Percentiles rank a stretch among this genome's conserved stretches.
These are phyloP conservation scores for Arthrobotrys sinensis DNA, from an alignment of 2,329 filamentous ascomycete species.

Conservation along the genomic window DNA sequence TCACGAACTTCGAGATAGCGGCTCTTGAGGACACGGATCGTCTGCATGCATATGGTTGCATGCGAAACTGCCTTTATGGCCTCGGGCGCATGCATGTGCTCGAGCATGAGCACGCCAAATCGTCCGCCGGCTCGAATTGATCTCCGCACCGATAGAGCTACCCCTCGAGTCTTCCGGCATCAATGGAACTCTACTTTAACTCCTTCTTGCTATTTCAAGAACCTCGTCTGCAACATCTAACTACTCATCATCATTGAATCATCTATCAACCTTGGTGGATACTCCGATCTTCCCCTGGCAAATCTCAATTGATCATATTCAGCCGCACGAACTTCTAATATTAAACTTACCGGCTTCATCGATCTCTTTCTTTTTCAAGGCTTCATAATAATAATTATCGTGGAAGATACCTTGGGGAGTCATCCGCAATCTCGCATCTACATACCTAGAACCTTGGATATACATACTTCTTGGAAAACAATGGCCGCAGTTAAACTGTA, in stretches of 20 bases:
- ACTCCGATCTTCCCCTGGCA: conserved; percentile 4
- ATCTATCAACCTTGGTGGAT: conserved; percentile 38
- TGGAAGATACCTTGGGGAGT: conserved; percentile 7
- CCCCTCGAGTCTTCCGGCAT: conserved; percentile 16
- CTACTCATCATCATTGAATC: conserved; percentile 21
- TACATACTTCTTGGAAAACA: conserved; percentile 7
- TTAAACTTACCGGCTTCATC: conserved; percentile 25
- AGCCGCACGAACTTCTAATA: conserved; percentile 40
- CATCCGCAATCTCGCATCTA: conserved; percentile 15
- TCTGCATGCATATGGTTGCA: conserved; percentile 29
- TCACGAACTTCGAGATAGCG: conserved; percentile 37
- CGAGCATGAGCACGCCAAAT: neutral
- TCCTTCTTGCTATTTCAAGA: conserved; percentile 48
- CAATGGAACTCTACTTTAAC: conserved; percentile 24
- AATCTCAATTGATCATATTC: conserved; percentile 13
- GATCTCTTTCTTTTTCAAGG: conserved; percentile 27
- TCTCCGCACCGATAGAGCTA: conserved; percentile 13
- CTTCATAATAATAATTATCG: conserved; percentile 1
- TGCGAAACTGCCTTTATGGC: conserved; percentile 58
- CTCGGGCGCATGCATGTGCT: conserved; percentile 16
- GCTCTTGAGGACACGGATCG: conserved; percentile 2
- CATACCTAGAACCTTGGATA: conserved; percentile 11
- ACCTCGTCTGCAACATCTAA: conserved; percentile 31
- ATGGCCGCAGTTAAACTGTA: conserved; percentile 56
- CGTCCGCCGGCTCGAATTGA: conserved; percentile 29